A percentile compares a stretch with the other conserved stretches of the same genome.
Evolutionary conservation across 805 yeast species (phyloP).

Genomic region (Wickerhamomyces queroliae): DNA sequence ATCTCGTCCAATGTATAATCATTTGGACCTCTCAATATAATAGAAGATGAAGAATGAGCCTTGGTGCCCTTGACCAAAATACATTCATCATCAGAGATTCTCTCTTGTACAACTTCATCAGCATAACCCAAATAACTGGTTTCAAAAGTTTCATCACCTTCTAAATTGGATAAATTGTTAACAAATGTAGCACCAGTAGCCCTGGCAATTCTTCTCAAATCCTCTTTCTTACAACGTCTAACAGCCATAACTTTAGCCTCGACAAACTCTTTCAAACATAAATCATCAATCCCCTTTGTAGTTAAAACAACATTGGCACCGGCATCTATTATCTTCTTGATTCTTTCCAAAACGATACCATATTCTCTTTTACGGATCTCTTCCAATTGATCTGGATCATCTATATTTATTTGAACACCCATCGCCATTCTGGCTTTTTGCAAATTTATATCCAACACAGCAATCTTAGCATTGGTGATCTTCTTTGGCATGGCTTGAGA

Average conservation of each 20-base stretch:
- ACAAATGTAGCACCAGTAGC: constrained; percentile 96
- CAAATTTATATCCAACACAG: constrained; percentile 86
- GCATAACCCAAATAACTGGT: constrained; percentile 82
- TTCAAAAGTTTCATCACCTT: constrained; percentile 83
- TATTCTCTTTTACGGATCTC: constrained; percentile 86
- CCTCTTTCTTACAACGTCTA: constrained; percentile 95
- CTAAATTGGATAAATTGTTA: constrained; percentile 83
- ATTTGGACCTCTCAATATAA: constrained; percentile 92
- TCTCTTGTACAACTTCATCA: constrained; percentile 87
- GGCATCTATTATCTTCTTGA: constrained; percentile 82
- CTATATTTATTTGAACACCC: constrained; percentile 96
- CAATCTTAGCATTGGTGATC: constrained; percentile 67
- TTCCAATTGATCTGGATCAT: constrained; percentile 96
- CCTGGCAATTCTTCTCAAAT: constrained; percentile 90
- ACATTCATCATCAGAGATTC: constrained; percentile 94
- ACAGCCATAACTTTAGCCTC: constrained; percentile 87
- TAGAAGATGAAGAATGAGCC: constrained; percentile 87
- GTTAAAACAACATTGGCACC: constrained; percentile 88
- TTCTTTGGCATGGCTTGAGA: constrained; percentile 91
- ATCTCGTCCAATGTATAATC: constrained; percentile 95
- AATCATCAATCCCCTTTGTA: constrained; percentile 94
- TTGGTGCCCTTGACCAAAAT: constrained; percentile 91
- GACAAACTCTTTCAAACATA: constrained; percentile 92
- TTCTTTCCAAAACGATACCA: constrained; percentile 62
- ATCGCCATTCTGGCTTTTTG: constrained; percentile 97